A percentile compares a stretch with the other conserved stretches of the same genome.
These are phyloP conservation scores for Pichia nakasei DNA, from an alignment of 805 yeast genomes.

Conservation along the genomic window DNA sequence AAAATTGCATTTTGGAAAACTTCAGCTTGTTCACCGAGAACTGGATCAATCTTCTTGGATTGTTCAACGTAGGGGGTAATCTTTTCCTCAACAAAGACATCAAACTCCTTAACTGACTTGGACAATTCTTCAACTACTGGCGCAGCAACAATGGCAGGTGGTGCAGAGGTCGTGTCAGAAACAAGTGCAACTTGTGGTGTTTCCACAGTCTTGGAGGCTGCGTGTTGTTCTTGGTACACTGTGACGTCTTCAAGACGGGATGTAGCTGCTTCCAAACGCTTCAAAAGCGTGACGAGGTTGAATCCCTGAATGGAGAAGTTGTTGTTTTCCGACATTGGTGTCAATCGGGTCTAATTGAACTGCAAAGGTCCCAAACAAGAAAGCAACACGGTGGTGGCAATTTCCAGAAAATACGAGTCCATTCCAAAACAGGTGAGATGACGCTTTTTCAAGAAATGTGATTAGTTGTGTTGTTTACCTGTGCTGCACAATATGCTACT, in stretches of 20 bases:
- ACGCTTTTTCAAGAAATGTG: no score
- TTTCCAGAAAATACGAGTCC: no score
- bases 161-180: background rate
- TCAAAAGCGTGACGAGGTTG: conserved; percentile 72
- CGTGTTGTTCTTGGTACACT: conserved; percentile 57
- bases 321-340: conserved; percentile 7
- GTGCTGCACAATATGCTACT: no score
- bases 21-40: conserved; percentile 48
- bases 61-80: conserved; percentile 52
- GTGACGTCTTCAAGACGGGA: conserved; percentile 87
- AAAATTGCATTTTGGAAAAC: conserved; percentile 45
- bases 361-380: no score
- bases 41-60: conserved; percentile 47
- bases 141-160: conserved; percentile 13
- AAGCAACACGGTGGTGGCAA: no score
- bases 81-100: conserved; percentile 39
- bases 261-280: conserved; percentile 85
- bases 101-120: conserved; percentile 44
- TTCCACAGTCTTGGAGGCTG: background rate
- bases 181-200: background rate
- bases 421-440: no score
- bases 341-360: no score
- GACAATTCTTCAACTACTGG: conserved; percentile 23
- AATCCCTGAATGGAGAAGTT: conserved; percentile 65
- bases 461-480: no score